phyloP scores from a whole-genome alignment of 805 yeast genomes.

The Saccharomyces paradoxus region DNA sequence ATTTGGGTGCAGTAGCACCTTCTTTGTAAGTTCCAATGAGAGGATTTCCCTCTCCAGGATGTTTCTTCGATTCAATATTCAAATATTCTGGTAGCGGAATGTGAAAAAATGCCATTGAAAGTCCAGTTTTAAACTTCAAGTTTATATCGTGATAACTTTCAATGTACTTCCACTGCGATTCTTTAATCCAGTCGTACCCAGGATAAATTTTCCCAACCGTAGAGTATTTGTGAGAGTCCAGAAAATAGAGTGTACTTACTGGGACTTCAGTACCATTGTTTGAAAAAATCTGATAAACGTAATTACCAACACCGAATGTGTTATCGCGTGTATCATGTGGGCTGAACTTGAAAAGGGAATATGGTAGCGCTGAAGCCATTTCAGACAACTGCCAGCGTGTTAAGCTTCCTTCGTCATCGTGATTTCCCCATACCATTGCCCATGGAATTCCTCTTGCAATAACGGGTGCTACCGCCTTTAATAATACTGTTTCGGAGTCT shows the following conservation, averaged over 20 bases:
- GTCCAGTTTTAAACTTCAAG: slow-evolving; percentile 28
- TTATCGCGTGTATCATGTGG: slow-evolving; percentile 30
- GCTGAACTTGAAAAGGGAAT: slow-evolving; percentile 52
- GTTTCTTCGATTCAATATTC: slow-evolving; percentile 33
- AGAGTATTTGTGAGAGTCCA: slow-evolving; percentile 79
- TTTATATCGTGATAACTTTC: slow-evolving; percentile 30
- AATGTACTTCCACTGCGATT: slow-evolving; percentile 55
- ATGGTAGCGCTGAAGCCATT: slow-evolving; percentile 54
- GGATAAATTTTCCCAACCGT: slow-evolving; percentile 55
- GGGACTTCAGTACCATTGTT: slow-evolving; percentile 31
- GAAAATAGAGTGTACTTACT: slow-evolving; percentile 56
- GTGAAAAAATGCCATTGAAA: slow-evolving; percentile 88
- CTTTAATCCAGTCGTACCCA: slow-evolving; percentile 83
- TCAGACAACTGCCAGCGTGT: slow-evolving; percentile 53
- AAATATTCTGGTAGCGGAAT: slow-evolving; percentile 86
- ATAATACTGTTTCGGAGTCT: slow-evolving; percentile 75
- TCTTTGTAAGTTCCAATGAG: slow-evolving; percentile 63
- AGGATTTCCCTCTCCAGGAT: slow-evolving; percentile 22
- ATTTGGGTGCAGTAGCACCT: slow-evolving; percentile 67
- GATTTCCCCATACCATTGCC: slow-evolving; percentile 85
- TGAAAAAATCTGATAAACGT: slow-evolving; percentile 41
- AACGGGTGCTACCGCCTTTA: slow-evolving; percentile 68
- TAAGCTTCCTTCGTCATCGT: slow-evolving; percentile 81
- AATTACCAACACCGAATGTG: slow-evolving; percentile 81
- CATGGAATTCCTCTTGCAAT: slow-evolving; percentile 65